phyloP scores from a whole-genome alignment of 257 asterid species.

The Gentiana dahurica region DNA sequence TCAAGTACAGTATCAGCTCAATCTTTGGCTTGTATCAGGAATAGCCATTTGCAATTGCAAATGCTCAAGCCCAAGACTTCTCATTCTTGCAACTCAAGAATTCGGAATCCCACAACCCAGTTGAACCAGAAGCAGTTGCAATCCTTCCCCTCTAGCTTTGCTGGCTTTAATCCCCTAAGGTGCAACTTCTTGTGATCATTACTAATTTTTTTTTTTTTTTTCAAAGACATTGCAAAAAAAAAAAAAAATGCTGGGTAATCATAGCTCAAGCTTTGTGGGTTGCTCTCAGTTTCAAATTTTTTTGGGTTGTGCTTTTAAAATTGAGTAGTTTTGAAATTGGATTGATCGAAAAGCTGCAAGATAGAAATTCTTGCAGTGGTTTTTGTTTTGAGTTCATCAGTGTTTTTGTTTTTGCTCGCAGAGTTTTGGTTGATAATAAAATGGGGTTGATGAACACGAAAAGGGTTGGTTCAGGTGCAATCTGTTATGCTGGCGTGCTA shows the following conservation, averaged over 20 bases:
- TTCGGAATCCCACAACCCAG: background rate
- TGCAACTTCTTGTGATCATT: background rate
- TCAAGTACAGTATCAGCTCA: background rate
- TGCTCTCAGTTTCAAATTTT: background rate
- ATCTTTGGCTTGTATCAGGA: background rate
- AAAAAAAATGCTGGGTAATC: too few species aligned
- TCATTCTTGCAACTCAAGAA: slow-evolving; percentile 4
- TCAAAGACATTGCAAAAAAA: too few species aligned
- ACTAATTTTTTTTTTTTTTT: background rate
- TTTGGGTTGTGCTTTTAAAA: background rate
- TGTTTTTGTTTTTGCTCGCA: slow-evolving; percentile 13
- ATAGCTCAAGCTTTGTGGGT: background rate
- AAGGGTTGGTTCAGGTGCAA: slow-evolving; percentile 33
- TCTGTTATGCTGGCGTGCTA: slow-evolving; percentile 53
- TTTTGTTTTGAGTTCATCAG: background rate
- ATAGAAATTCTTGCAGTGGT: too few species aligned
- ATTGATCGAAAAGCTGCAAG: too few species aligned
- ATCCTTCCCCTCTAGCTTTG: background rate
- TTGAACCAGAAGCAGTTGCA: background rate
- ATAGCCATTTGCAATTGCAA: slow-evolving; percentile 4
- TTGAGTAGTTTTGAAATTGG: too few species aligned
- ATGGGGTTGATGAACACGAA: slow-evolving; percentile 23
- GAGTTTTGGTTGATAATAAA: slow-evolving; percentile 17
- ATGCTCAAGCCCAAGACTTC: background rate
- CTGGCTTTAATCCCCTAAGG: slow-evolving; percentile 12